Percentiles rank a stretch among this genome's conserved stretches.
These are phyloP conservation scores for Hypoxylon rickii DNA, from an alignment of 495 filamentous ascomycete genomes.

Conservation along the genomic window DNA sequence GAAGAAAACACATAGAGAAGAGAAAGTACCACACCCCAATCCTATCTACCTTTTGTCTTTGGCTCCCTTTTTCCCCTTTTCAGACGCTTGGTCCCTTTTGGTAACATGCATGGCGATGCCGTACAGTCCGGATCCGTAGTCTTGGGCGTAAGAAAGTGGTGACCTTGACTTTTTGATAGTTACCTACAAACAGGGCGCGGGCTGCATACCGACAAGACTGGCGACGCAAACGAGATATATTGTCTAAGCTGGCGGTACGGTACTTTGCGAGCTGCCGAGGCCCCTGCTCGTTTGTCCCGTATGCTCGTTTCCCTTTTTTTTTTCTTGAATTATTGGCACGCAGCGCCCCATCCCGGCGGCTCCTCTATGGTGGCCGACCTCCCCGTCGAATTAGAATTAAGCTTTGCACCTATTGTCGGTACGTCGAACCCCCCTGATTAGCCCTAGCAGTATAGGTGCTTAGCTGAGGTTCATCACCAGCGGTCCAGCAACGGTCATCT, in stretches of 20 bases:
- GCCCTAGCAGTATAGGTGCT: no score
- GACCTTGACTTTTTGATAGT: not conserved
- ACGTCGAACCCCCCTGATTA: not conserved
- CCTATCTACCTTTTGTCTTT: not conserved
- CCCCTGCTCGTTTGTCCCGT: conserved; percentile 19
- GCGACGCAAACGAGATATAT: conserved; percentile 33
- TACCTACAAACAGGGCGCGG: conserved; percentile 18
- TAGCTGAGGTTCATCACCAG: conserved; percentile 57
- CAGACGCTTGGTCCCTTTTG: conserved; percentile 12
- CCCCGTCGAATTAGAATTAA: conserved; percentile 7
- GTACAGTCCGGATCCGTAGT: conserved; percentile 12
- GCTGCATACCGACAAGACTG: conserved; percentile 8
- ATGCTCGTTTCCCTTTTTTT: conserved; percentile 11
- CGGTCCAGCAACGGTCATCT: conserved; percentile 57
- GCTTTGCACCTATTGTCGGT: conserved; percentile 5
- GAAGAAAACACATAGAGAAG: conserved; percentile 13
- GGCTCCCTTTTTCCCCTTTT: not conserved
- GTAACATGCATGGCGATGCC: conserved; percentile 11
- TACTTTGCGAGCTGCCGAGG: conserved; percentile 32
- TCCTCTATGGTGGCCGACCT: not conserved
- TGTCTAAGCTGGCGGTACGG: conserved; percentile 35
- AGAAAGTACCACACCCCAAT: conserved; percentile 4
- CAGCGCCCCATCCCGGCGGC: conserved; percentile 4
- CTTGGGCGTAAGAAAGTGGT: not conserved
- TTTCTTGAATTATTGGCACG: not conserved